Base-by-base conservation (phyloP, 805 yeast genomes). In the Wickerhamomyces alni region DNA sequence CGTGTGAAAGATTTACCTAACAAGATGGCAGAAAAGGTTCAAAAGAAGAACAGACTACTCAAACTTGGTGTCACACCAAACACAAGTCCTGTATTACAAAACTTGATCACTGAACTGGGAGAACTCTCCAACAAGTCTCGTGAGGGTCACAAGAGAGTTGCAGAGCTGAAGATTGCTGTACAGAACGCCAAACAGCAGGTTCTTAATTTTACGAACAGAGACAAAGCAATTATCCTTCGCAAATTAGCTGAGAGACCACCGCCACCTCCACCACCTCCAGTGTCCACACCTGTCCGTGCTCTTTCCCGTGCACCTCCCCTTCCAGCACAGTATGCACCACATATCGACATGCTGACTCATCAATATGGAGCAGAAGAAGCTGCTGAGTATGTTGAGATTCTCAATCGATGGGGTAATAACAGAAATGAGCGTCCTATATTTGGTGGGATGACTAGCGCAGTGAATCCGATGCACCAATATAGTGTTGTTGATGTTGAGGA, bases 71-170 rank as follows among this genome's bases (percentile, higher is more conserved):
- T 43, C 9, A 8, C 24, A 2, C 18, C 25, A 7, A 17, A 17
- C 11, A 42, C 22, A 13, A 42, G 37, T 25, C 24, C 16, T 17
- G 32, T 35, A 9, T 18, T 44, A 17, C n/a, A 17, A n/a, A 28
- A 29, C 8, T 15, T 39, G 6, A 17, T 38, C 8, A 27, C 33
- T 11, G 28, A 17, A 10, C 28, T 44, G 13, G 32, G 32, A 5
- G 34, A 30, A 4, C 26, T 34, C 17, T 44, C 47, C 8, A 31
- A 38, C 7, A 22, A 28, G 15, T 44, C 47, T n/a, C 33, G 25
- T 21, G 22, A 30, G 5, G 4, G 8, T 4, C 43, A 41, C 27
- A 13, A 7, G 10, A 33, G 24, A 27, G 16, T 41, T 7, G n/a
- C 10, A 2, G 31, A 33, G 4, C 12, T 12, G 3, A 22, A 29